Conservation (phyloP, 176 grass and related monocot genomes). For the Oropetium thomaeum region DNA sequence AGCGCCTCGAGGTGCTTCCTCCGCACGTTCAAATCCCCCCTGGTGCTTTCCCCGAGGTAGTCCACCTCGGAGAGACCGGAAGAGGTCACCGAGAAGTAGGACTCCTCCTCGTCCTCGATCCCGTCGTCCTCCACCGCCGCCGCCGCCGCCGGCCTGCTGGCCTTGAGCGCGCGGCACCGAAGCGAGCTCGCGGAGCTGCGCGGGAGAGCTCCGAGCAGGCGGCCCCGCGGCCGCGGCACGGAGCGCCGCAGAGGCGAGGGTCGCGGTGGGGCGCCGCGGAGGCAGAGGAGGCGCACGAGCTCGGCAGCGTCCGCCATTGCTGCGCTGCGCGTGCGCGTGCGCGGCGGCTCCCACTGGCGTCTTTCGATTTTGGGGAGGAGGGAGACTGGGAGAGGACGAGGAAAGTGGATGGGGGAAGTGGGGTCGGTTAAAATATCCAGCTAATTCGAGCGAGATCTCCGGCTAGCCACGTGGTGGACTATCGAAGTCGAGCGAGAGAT, state of each 20-base stretch:
- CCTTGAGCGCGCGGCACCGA: conserved; percentile 42
- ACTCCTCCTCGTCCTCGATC: conserved; percentile 47
- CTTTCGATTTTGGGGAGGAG: neutral
- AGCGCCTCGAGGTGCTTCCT: conserved; percentile 62
- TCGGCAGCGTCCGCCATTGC: conserved; percentile 50
- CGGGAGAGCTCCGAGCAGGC: conserved; percentile 6
- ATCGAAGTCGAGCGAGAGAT: too few species aligned
- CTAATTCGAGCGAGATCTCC: neutral
- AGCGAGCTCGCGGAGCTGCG: conserved; percentile 22
- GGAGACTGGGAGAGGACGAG: neutral
- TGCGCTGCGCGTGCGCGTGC: too few species aligned
- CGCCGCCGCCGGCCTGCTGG: conserved; percentile 27
- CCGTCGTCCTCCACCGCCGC: conserved; percentile 37
- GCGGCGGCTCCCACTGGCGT: conserved; percentile 5
- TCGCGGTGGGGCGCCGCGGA: neutral
- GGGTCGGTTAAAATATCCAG: neutral
- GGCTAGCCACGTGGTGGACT: too few species aligned
- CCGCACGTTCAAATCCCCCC: conserved; percentile 87
- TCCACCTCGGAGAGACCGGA: conserved; percentile 79
- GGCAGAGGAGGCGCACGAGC: conserved; percentile 30
- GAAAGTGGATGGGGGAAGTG: conserved; percentile 23
- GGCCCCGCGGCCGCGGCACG: neutral
- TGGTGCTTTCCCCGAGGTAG: conserved; percentile 94
- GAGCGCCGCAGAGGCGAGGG: neutral
- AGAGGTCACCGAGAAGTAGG: conserved; percentile 84